phyloP scores from a whole-genome alignment of 1,139 yeast species.

The Geotrichum fermentans region DNA sequence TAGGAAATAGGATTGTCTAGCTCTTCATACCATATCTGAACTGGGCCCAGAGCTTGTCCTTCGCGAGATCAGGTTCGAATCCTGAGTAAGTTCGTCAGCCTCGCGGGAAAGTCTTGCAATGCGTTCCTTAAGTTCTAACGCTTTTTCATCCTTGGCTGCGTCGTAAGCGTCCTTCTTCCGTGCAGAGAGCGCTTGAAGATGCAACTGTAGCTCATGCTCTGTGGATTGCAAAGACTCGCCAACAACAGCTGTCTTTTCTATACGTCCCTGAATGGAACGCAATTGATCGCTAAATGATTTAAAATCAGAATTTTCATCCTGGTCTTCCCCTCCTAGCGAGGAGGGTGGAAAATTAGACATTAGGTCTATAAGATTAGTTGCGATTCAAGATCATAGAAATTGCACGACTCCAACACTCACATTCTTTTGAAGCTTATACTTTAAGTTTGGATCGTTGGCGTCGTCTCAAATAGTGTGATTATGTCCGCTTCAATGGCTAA shows the following conservation, averaged over 20 bases:
- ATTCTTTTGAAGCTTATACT: too few species aligned
- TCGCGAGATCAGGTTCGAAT: slow-evolving; percentile 11
- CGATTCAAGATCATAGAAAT: too few species aligned
- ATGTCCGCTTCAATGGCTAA: too few species aligned
- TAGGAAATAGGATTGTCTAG: neutral
- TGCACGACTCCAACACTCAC: too few species aligned
- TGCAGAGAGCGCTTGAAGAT: slow-evolving; percentile 15
- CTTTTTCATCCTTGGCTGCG: slow-evolving; percentile 16
- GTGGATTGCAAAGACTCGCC: slow-evolving; percentile 20
- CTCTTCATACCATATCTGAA: slow-evolving; percentile 11
- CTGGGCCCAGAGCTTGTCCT: slow-evolving; percentile 8
- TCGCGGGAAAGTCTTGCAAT: slow-evolving; percentile 14
- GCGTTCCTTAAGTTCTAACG: slow-evolving; percentile 15
- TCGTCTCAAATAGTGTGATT: too few species aligned
- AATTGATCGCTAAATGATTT: slow-evolving; percentile 16
- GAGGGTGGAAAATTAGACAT: slow-evolving; percentile 17
- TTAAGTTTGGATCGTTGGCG: too few species aligned
- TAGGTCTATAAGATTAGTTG: slow-evolving; percentile 7
- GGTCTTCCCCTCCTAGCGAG: slow-evolving; percentile 4
- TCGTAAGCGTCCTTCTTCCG: slow-evolving; percentile 6
- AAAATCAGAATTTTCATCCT: slow-evolving; percentile 12
- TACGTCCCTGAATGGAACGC: slow-evolving; percentile 16
- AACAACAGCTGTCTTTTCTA: slow-evolving; percentile 18
- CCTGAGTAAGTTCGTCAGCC: slow-evolving; percentile 15
- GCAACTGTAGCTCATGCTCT: slow-evolving; percentile 20